phyloP scores from a whole-genome alignment of 2,329 filamentous ascomycete genomes.

The Daldinia eschscholtzii region DNA sequence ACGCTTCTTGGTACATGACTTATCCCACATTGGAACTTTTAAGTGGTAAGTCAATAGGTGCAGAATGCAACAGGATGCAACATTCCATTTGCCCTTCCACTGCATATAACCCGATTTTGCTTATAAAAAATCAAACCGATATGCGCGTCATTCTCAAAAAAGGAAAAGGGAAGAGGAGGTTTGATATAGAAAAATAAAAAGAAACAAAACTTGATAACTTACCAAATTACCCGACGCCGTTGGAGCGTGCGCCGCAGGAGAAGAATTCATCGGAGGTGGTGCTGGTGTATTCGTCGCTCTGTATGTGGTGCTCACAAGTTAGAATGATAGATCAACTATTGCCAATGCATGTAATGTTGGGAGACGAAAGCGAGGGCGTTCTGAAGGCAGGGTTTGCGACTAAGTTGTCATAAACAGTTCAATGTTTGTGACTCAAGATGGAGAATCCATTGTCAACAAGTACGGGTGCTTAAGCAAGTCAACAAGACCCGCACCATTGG shows the following conservation, averaged over 20 bases:
- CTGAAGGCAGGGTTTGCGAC: background rate
- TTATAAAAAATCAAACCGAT: conserved; percentile 6
- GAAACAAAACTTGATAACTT: conserved; percentile 37
- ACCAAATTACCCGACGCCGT: conserved; percentile 51
- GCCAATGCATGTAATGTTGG: background rate
- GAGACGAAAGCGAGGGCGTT: background rate
- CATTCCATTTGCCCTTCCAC: conserved; percentile 9
- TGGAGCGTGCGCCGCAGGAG: conserved; percentile 51
- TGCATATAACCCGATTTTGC: background rate
- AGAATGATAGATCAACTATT: background rate
- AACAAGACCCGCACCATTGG: conserved; percentile 6
- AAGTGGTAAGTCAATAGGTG: conserved; percentile 11
- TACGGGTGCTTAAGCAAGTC: background rate
- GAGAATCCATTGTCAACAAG: background rate
- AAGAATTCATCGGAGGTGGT: conserved; percentile 44
- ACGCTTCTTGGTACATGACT: conserved; percentile 4
- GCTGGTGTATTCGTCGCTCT: conserved; percentile 42
- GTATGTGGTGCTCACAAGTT: conserved; percentile 32
- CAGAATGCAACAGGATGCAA: conserved; percentile 12
- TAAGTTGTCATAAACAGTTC: conserved; percentile 6
- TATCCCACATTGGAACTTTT: conserved; percentile 16
- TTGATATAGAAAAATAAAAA: background rate
- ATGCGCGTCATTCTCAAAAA: conserved; percentile 7
- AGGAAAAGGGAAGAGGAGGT: background rate
- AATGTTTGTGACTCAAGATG: background rate